These are phyloP conservation scores for Ramalina intermedia DNA, from an alignment of 495 filamentous ascomycete genomes.

Conservation along the genomic window DNA sequence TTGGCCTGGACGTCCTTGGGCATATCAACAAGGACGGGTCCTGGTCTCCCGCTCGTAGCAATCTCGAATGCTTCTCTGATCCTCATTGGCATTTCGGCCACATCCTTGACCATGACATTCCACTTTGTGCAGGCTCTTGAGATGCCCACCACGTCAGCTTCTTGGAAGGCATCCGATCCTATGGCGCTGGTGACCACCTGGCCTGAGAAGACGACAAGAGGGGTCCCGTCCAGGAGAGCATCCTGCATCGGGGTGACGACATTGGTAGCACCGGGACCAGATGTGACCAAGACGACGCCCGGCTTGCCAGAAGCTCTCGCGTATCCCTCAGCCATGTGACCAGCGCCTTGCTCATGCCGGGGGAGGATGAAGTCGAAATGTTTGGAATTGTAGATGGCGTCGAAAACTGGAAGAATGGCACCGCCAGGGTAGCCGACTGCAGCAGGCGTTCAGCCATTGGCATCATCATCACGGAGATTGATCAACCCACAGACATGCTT, in stretches of 20 bases:
- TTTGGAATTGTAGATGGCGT: slow-evolving; percentile 48
- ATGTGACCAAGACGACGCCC: slow-evolving; percentile 48
- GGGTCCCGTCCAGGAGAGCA: slow-evolving; percentile 46
- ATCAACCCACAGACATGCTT: slow-evolving; percentile 72
- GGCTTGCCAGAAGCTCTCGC: slow-evolving; percentile 43
- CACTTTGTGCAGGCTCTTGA: slow-evolving; percentile 50
- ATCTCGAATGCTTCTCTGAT: slow-evolving; percentile 53
- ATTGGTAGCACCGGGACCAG: slow-evolving; percentile 50
- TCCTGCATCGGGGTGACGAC: slow-evolving; percentile 49
- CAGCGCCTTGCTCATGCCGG: slow-evolving; percentile 49
- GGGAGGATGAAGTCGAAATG: slow-evolving; percentile 49
- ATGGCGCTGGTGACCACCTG: slow-evolving; percentile 42
- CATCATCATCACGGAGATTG: not conserved
- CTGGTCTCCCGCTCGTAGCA: slow-evolving; percentile 41
- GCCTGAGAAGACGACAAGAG: slow-evolving; percentile 47
- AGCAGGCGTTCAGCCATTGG: not conserved
- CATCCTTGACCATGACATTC: slow-evolving; percentile 48
- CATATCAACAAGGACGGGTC: slow-evolving; percentile 47
- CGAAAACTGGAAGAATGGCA: slow-evolving; percentile 39
- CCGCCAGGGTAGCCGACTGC: slow-evolving; percentile 20
- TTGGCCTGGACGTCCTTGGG: slow-evolving; percentile 45
- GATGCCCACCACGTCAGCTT: slow-evolving; percentile 49
- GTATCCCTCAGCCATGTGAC: slow-evolving; percentile 55
- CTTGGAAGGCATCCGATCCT: slow-evolving; percentile 49
- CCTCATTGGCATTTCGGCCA: slow-evolving; percentile 40